Conservation (phyloP, 2,329 filamentous ascomycete genomes). For the Scedosporium aurantiacum region DNA sequence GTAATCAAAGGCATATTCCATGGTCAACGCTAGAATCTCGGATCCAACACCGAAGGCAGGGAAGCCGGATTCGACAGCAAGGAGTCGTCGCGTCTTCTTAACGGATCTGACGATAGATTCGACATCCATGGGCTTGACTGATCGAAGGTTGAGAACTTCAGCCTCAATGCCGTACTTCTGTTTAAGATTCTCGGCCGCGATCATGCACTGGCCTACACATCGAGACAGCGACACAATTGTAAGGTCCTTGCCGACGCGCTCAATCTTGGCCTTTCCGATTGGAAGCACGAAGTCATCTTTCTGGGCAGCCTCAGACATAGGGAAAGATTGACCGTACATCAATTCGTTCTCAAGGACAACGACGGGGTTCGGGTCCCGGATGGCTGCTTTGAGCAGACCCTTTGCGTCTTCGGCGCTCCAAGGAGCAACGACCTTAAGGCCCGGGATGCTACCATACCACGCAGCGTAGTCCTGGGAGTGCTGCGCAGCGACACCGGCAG, state of each 20-base stretch:
- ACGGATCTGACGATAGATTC: slow-evolving; percentile 93
- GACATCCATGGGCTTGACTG: slow-evolving; percentile 90
- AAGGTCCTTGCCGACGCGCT: slow-evolving; percentile 88
- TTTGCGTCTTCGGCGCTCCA: slow-evolving; percentile 98
- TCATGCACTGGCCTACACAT: slow-evolving; percentile 84
- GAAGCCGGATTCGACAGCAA: slow-evolving; percentile 92
- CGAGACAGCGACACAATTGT: slow-evolving; percentile 92
- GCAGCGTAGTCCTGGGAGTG: slow-evolving; percentile 98
- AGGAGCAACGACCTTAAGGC: slow-evolving; percentile 90
- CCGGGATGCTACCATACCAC: slow-evolving; percentile 97
- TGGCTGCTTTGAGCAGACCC: slow-evolving; percentile 93
- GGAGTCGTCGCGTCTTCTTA: slow-evolving; percentile 93
- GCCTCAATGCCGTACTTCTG: slow-evolving; percentile 91
- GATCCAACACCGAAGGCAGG: slow-evolving; percentile 86
- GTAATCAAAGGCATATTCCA: slow-evolving; percentile 98
- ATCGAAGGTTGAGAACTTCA: slow-evolving; percentile 97
- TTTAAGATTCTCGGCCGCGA: slow-evolving; percentile 84
- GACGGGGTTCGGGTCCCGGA: slow-evolving; percentile 95
- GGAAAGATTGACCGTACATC: slow-evolving; percentile 90
- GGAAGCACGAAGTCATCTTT: slow-evolving; percentile 94
- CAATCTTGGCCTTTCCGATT: slow-evolving; percentile 98
- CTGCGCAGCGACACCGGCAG: slow-evolving; percentile 87
- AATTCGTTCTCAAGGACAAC: slow-evolving; percentile 80
- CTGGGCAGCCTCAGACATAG: slow-evolving; percentile 94
- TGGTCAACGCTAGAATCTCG: slow-evolving; percentile 86